Base-by-base conservation (phyloP, 495 filamentous ascomycete genomes). In the Pyronema domesticum region DNA sequence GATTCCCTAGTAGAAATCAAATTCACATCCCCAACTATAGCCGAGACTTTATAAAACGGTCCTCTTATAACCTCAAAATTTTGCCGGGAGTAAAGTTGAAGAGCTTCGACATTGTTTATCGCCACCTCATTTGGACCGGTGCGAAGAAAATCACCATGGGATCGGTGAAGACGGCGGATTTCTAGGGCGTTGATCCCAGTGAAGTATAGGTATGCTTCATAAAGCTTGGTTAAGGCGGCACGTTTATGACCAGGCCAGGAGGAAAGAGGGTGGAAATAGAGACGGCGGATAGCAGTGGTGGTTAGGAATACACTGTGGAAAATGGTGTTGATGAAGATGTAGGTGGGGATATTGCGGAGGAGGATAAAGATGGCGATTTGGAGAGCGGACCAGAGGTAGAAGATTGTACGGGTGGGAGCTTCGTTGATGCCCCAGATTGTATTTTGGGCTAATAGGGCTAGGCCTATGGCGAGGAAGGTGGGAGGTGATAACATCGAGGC, bases 121-220 rank as follows among this genome's bases (percentile, higher is more conserved):
- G 37, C 49, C 11, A 63, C 18, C 30, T 63, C 58, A 46, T 63
- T 58, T 5, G 60, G 60, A 1, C 55, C 60, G 13, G 57, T 60
- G 15, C 60, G 55, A 7, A 63, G 37, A 13, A 63, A 51, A 43
- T 60, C 58, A 7, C 58, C 56, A n/a, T 60, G 40, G 18, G 55
- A n/a, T 47, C 51, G 47, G 34, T 60, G 58, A 7, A 60, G 36
- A 7, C 44, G 18, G 34, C 51, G 18, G 30, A 62, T 15, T 0
- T 30, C 42, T 6, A 9, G 10, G 34, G 37, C 23, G n/a, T 51
- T 46, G 10, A 15, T 44, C 8, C 60, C 60, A 14, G 34, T 39
- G 18, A 37, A 45, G 51, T 53, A 56, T 9, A 55, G 0, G 17
- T 47, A 50, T 13, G 54, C 56, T 45, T 57, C 58, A 17, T 53